Percentiles rank a stretch among this genome's conserved stretches.
phyloP scores from a whole-genome alignment of 371 early-diverging fungal genomes.

The Mortierella sp. region DNA sequence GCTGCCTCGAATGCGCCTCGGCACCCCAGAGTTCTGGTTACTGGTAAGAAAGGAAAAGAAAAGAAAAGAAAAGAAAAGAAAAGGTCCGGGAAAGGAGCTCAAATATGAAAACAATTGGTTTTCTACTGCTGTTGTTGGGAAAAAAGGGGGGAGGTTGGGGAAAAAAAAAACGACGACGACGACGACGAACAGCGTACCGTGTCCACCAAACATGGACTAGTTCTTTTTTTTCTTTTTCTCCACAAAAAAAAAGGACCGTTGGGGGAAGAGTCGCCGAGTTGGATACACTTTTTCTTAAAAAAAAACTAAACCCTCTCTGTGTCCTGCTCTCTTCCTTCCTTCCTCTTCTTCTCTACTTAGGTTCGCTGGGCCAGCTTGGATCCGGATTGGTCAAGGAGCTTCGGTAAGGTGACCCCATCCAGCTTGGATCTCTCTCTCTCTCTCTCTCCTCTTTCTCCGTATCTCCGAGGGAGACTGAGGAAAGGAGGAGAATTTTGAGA shows the following conservation, averaged over 20 bases:
- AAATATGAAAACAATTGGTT: too few relatives aligned
- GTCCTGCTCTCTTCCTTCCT: neutral
- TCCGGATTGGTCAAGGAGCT: slow-evolving; percentile 64
- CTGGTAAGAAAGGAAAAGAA: slow-evolving; percentile 49
- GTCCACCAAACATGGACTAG: too few relatives aligned
- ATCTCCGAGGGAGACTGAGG: too few relatives aligned
- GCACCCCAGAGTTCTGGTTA: slow-evolving; percentile 63
- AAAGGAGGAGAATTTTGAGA: neutral
- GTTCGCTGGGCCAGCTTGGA: slow-evolving; percentile 68
- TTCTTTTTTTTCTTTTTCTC: too few relatives aligned
- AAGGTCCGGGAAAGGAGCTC: slow-evolving; percentile 3
- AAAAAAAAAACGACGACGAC: neutral
- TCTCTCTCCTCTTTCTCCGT: neutral
- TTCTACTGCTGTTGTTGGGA: too few relatives aligned
- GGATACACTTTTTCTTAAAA: neutral
- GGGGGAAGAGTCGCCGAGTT: neutral
- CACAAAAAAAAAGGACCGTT: neutral
- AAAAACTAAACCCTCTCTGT: neutral
- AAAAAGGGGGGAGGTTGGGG: too few relatives aligned
- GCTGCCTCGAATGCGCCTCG: slow-evolving; percentile 16
- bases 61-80: slow-evolving; percentile 10
- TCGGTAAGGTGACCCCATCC: slow-evolving; percentile 42
- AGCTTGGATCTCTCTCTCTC: too few relatives aligned
- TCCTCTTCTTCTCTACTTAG: slow-evolving; percentile 14
- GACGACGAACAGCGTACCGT: too few relatives aligned